Percentiles rank a stretch among this genome's conserved stretches.
phyloP scores from a whole-genome alignment of 139 green algal genomes.

The Auxenochlorella pyrenoidosa region DNA sequence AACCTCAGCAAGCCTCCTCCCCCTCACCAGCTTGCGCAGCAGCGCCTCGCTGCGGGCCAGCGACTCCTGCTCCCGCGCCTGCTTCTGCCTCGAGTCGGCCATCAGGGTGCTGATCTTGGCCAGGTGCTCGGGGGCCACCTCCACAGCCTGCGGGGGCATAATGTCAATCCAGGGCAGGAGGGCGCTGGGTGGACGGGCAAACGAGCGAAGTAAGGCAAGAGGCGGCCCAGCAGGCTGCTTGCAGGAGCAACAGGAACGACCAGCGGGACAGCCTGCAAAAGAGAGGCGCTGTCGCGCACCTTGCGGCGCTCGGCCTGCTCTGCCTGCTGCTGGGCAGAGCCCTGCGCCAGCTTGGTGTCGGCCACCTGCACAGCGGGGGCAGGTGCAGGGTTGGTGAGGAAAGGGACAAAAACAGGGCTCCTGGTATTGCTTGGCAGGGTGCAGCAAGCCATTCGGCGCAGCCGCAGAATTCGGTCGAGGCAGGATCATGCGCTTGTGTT shows the following conservation, averaged over 20 bases:
- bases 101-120: slow-evolving; percentile 1
- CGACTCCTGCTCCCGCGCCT: slow-evolving; percentile 13
- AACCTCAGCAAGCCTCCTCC: too few relatives aligned
- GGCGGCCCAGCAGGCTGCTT: background rate
- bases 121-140: background rate
- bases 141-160: background rate
- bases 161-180: background rate
- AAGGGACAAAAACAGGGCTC: too few relatives aligned
- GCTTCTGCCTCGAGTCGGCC: slow-evolving; percentile 1
- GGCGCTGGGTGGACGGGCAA: background rate
- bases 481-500: too few relatives aligned
- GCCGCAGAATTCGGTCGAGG: too few relatives aligned
- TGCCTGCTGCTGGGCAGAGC: background rate
- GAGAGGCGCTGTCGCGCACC: background rate
- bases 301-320: background rate
- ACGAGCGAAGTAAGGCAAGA: background rate
- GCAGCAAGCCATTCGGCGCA: too few relatives aligned
- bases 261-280: background rate
- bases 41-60: slow-evolving; percentile 29
- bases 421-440: too few relatives aligned
- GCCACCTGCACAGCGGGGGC: background rate
- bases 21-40: slow-evolving; percentile 12
- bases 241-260: background rate
- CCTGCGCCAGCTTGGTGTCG: background rate
- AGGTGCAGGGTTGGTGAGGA: background rate